phyloP scores from a whole-genome alignment of 495 filamentous ascomycete genomes.

The Aspergillus avenaceus region DNA sequence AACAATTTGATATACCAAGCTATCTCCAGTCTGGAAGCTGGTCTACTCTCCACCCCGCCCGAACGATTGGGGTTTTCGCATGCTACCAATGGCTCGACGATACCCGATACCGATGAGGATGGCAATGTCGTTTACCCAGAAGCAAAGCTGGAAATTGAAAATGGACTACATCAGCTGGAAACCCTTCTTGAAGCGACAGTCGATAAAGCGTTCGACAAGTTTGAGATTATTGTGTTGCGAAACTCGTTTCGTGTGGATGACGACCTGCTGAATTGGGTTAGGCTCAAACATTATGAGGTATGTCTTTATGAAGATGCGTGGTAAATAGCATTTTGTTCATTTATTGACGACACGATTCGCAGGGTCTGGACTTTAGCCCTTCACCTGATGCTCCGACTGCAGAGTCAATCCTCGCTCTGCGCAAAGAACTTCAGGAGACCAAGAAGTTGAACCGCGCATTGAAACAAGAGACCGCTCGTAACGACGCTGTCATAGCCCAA shows the following conservation, averaged over 20 bases:
- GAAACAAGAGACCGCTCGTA: constrained; percentile 68
- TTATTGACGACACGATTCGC: constrained; percentile 1
- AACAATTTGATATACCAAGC: constrained; percentile 86
- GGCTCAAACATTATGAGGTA: constrained; percentile 82
- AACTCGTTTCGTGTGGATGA: constrained; percentile 79
- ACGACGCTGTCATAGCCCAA: constrained; percentile 65
- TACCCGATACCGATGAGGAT: constrained; percentile 50
- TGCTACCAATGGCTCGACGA: constrained; percentile 38
- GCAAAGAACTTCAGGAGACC: constrained; percentile 76
- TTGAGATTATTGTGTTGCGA: constrained; percentile 80
- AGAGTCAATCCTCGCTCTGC: constrained; percentile 64
- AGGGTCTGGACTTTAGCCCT: constrained; percentile 34
- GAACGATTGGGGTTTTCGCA: constrained; percentile 68
- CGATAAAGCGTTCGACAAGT: constrained; percentile 73
- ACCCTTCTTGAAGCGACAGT: constrained; percentile 82
- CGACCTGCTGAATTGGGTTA: constrained; percentile 71
- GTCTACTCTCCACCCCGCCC: constrained; percentile 67
- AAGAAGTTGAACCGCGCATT: constrained; percentile 73
- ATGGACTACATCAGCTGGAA: constrained; percentile 88
- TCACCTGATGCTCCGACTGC: constrained; percentile 47
- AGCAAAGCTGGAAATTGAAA: constrained; percentile 76
- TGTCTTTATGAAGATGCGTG: constrained; percentile 9
- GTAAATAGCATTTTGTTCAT: not conserved
- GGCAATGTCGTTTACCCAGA: constrained; percentile 52
- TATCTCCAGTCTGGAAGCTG: constrained; percentile 76